These are phyloP conservation scores for Carex cristatella DNA, from an alignment of 176 grass and related monocot species.

Conservation along the genomic window DNA sequence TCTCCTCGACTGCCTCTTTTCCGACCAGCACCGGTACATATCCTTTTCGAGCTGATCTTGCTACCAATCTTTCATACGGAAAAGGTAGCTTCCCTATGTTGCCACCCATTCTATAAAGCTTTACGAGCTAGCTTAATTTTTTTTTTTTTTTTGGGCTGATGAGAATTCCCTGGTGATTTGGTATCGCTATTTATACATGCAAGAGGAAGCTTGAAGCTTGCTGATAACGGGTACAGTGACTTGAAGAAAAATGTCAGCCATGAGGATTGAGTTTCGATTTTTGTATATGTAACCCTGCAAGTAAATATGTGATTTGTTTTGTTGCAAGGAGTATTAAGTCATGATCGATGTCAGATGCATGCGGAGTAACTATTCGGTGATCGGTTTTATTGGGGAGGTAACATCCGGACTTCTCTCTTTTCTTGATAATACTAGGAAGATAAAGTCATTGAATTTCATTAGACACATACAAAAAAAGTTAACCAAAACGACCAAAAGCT, in stretches of 20 bases:
- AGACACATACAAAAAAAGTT: too few relatives aligned
- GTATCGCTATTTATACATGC: conserved; percentile 3
- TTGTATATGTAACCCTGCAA: too few relatives aligned
- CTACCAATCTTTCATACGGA: conserved; percentile 30
- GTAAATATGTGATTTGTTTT: background rate
- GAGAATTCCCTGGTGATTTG: background rate
- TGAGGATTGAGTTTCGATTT: background rate
- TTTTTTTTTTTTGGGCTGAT: background rate
- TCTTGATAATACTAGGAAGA: background rate
- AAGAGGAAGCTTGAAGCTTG: background rate
- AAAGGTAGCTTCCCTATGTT: background rate
- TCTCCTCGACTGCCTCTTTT: conserved; percentile 15
- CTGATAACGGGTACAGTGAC: background rate
- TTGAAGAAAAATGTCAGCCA: background rate
- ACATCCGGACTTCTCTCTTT: background rate
- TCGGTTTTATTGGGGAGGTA: background rate
- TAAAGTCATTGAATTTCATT: background rate
- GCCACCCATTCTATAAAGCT: conserved; percentile 7
- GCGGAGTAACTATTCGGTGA: background rate
- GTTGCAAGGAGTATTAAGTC: background rate
- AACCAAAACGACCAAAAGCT: too few relatives aligned
- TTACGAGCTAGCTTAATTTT: background rate
- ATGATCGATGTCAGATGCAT: too few relatives aligned
- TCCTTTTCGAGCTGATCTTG: conserved; percentile 22
- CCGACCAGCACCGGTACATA: conserved; percentile 48